Evolutionary conservation across 208 protist genomes (phyloP).

Genomic region (Phytomonas francai): DNA sequence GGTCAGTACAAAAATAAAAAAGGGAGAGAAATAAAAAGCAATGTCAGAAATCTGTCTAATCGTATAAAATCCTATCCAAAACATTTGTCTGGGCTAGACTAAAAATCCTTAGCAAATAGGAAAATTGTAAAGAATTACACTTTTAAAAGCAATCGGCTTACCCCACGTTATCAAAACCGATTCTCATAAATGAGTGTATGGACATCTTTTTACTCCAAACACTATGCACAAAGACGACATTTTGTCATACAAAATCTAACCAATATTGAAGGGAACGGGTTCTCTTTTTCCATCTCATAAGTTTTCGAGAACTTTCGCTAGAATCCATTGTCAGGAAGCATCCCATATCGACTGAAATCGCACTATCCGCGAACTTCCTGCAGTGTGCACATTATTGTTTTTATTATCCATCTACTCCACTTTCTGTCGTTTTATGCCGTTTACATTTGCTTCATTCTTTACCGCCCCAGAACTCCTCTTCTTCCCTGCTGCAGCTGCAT

Average conservation of each 20-base stretch:
- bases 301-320: background rate
- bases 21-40: background rate
- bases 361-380: background rate
- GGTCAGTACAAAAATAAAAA: background rate
- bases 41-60: background rate
- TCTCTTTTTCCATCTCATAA: background rate
- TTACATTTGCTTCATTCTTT: background rate
- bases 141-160: background rate
- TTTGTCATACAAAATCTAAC: background rate
- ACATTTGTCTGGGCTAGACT: background rate
- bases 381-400: background rate
- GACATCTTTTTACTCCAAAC: background rate
- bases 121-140: background rate
- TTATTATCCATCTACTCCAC: background rate
- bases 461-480: background rate
- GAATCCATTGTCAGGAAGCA: background rate
- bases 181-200: background rate
- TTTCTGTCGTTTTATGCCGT: slow-evolving; percentile 8
- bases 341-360: background rate
- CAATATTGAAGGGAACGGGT: background rate
- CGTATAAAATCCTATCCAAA: background rate
- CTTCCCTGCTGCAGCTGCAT: slow-evolving; percentile 20
- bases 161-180: background rate
- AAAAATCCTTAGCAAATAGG: background rate
- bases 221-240: background rate